Evolutionary conservation across 768 basidiomycete genomes (phyloP).

Genomic region (Boletus coccyginus): DNA sequence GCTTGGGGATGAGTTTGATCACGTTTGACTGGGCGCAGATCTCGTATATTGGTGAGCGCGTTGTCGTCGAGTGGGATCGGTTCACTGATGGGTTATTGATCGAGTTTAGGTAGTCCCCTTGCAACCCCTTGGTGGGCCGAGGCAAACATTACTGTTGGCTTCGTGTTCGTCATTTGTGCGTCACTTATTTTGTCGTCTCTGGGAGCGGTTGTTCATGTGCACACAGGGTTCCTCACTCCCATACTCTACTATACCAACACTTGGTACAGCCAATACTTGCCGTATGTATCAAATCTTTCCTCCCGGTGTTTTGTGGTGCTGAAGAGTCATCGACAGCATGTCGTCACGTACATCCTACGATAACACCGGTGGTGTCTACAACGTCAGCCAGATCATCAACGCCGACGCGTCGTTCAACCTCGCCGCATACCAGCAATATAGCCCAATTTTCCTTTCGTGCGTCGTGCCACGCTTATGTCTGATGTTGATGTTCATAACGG

Average conservation of each 20-base stretch:
- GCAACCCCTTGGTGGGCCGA: constrained; percentile 84
- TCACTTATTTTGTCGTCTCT: constrained; percentile 34
- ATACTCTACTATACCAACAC: constrained; percentile 66
- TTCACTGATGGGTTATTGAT: neutral
- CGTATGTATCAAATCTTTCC: constrained; percentile 33
- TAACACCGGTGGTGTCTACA: constrained; percentile 55
- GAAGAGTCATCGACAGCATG: constrained; percentile 37
- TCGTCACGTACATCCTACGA: constrained; percentile 66
- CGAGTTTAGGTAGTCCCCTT: constrained; percentile 44
- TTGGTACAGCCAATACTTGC: constrained; percentile 57
- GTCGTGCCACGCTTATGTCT: neutral
- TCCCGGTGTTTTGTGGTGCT: neutral
- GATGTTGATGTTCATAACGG: neutral
- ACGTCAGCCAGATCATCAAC: constrained; percentile 56
- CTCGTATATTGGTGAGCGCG: constrained; percentile 25
- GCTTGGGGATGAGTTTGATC: constrained; percentile 67
- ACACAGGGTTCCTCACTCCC: constrained; percentile 53
- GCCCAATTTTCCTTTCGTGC: constrained; percentile 57
- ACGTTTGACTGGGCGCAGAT: constrained; percentile 85
- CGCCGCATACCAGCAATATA: constrained; percentile 53
- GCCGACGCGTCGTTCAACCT: constrained; percentile 53
- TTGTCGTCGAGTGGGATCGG: neutral
- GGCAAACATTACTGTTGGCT: constrained; percentile 62
- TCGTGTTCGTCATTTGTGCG: constrained; percentile 67
- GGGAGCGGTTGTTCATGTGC: constrained; percentile 51